Percentiles rank a stretch among this genome's conserved stretches.
Conservation (phyloP, 495 filamentous ascomycete genomes). For the Chaetomidium leptoderma region DNA sequence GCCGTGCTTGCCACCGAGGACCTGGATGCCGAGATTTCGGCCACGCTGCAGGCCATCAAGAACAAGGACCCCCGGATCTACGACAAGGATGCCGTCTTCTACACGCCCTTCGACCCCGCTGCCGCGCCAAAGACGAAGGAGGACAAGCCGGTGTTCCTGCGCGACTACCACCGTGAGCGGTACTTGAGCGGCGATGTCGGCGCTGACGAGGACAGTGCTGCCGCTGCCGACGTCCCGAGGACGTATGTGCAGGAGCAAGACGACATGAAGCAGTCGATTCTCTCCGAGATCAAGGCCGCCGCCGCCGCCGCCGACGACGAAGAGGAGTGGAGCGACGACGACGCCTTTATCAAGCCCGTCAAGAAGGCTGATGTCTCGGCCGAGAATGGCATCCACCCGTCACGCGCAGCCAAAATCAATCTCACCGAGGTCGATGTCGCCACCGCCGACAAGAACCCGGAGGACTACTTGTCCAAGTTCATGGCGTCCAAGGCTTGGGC, state of each 20-base stretch:
- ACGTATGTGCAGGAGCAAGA: conserved; percentile 87
- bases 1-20: conserved; percentile 74
- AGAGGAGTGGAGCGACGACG: conserved; percentile 61
- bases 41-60: conserved; percentile 78
- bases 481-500: conserved; percentile 86
- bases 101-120: conserved; percentile 56
- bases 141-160: conserved; percentile 80
- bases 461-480: conserved; percentile 85
- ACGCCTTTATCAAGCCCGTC: conserved; percentile 66
- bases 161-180: conserved; percentile 86
- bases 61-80: conserved; percentile 88
- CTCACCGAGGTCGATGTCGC: conserved; percentile 59
- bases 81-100: conserved; percentile 74
- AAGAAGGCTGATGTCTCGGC: conserved; percentile 34
- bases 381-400: conserved; percentile 42
- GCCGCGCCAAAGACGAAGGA: conserved; percentile 50
- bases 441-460: conserved; percentile 85
- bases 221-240: conserved; percentile 49
- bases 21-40: conserved; percentile 80
- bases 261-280: conserved; percentile 66
- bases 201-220: conserved; percentile 54
- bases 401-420: conserved; percentile 45
- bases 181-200: conserved; percentile 59
- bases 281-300: conserved; percentile 73
- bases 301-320: conserved; percentile 43